Conservation (phyloP, 2,329 filamentous ascomycete species). For the Chaetomium olivaceum region DNA sequence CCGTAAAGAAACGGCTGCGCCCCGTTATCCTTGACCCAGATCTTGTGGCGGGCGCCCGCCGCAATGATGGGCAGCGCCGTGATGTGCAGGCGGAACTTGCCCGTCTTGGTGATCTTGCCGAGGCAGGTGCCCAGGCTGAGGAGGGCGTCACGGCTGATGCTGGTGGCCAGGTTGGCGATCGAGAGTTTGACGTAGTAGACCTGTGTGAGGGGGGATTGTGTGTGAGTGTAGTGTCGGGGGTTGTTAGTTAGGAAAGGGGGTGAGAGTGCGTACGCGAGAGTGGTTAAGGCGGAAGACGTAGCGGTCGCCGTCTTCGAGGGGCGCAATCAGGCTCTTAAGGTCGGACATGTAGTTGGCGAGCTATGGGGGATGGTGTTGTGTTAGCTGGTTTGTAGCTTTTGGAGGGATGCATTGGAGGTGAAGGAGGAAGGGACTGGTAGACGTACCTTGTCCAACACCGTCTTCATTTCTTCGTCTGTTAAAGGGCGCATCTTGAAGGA, state of each 20-base stretch:
- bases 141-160: conserved; percentile 76
- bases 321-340: conserved; percentile 80
- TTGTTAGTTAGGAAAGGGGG: background rate
- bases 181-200: conserved; percentile 92
- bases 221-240: conserved; percentile 10
- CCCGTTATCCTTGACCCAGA: conserved; percentile 95
- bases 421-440: background rate
- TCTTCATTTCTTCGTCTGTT: conserved; percentile 76
- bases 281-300: conserved; percentile 84
- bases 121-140: conserved; percentile 88
- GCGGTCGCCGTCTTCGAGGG: conserved; percentile 70
- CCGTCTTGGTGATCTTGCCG: conserved; percentile 92
- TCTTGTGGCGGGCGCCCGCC: conserved; percentile 90
- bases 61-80: conserved; percentile 84
- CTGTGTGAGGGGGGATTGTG: conserved; percentile 53
- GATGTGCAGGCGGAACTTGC: conserved; percentile 93
- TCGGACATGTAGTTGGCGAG: conserved; percentile 90
- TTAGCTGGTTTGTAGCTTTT: conserved; percentile 67
- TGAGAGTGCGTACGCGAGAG: conserved; percentile 27
- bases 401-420: background rate
- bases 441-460: conserved; percentile 63
- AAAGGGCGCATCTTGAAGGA: conserved; percentile 69
- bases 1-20: conserved; percentile 98
- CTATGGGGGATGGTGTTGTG: conserved; percentile 46
- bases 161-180: conserved; percentile 87